Evolutionary conservation across 768 basidiomycete genomes (phyloP).

Genomic region (Lactifluus volemus): DNA sequence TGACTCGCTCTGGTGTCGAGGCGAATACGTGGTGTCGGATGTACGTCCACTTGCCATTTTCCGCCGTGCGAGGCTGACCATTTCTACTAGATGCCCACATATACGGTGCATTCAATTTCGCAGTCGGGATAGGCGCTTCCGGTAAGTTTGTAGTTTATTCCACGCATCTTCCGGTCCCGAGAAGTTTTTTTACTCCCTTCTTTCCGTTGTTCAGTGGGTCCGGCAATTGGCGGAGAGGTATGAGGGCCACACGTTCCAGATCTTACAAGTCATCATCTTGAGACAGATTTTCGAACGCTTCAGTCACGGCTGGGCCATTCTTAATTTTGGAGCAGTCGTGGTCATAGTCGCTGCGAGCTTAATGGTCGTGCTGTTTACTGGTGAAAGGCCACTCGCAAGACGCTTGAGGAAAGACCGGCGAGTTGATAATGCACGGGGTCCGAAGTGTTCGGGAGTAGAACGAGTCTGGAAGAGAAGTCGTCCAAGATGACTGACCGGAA

Average conservation of each 20-base stretch:
- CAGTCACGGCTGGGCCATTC: slow-evolving; percentile 48
- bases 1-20: slow-evolving; percentile 58
- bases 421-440: neutral
- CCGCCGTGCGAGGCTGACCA: neutral
- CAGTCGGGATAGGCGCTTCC: slow-evolving; percentile 55
- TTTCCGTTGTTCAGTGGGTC: slow-evolving; percentile 43
- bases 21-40: slow-evolving; percentile 55
- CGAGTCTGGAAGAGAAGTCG: neutral
- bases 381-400: slow-evolving; percentile 26
- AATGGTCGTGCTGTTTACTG: slow-evolving; percentile 40
- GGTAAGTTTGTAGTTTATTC: slow-evolving; percentile 31
- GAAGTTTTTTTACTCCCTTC: neutral
- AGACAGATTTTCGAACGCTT: slow-evolving; percentile 51
- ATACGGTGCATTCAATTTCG: slow-evolving; percentile 67
- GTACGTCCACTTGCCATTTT: slow-evolving; percentile 31
- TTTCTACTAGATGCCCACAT: slow-evolving; percentile 52
- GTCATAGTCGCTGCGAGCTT: slow-evolving; percentile 33
- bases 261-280: neutral
- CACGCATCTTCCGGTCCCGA: neutral
- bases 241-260: slow-evolving; percentile 17
- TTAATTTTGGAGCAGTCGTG: slow-evolving; percentile 42
- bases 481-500: too few relatives aligned
- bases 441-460: neutral
- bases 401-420: neutral
- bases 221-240: slow-evolving; percentile 61